Conservation (phyloP, 148 eudicot species). For the Vaccinium corymbosum region DNA sequence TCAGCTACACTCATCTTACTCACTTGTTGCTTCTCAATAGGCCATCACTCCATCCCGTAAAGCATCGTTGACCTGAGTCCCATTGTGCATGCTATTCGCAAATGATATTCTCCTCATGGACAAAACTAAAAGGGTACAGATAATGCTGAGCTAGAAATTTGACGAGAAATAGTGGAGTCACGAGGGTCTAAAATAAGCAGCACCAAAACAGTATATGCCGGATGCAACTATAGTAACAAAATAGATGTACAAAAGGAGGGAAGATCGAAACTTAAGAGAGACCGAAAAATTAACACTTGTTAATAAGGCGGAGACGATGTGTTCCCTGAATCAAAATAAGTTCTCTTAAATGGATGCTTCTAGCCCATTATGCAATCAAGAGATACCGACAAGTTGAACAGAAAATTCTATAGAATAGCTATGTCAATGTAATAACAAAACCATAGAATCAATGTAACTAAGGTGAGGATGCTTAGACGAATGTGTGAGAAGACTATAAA, state of each 20-base stretch:
- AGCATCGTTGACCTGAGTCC: background rate
- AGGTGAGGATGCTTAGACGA: background rate
- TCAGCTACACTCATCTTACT: too few species aligned
- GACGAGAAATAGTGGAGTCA: background rate
- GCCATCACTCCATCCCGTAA: too few species aligned
- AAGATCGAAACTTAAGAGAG: background rate
- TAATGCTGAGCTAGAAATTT: background rate
- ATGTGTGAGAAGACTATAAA: background rate
- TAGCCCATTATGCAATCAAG: background rate
- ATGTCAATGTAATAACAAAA: background rate
- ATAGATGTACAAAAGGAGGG: background rate
- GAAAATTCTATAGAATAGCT: background rate
- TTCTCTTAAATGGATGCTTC: background rate
- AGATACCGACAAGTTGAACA: background rate
- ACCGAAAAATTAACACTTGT: background rate
- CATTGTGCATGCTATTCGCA: background rate
- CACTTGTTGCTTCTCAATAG: too few species aligned
- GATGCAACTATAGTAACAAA: background rate
- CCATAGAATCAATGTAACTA: background rate
- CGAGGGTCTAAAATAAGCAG: background rate
- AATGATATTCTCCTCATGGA: background rate
- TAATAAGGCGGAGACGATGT: background rate
- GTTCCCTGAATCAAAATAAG: background rate
- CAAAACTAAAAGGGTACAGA: background rate
- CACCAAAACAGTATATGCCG: background rate